Evolutionary conservation across 495 filamentous ascomycete species (phyloP).

Genomic region (Patellaria atrata): DNA sequence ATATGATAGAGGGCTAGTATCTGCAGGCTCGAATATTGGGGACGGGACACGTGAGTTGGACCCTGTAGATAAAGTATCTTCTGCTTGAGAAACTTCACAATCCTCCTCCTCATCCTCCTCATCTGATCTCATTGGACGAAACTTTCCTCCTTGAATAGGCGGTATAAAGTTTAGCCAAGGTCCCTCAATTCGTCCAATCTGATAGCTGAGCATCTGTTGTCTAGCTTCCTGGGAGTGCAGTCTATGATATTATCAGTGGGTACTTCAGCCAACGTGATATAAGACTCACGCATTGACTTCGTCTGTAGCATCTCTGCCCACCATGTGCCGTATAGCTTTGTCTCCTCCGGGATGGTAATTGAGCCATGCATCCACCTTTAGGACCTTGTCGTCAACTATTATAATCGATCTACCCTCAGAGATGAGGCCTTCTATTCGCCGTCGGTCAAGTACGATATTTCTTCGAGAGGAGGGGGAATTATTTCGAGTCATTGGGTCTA

Average conservation of each 20-base stretch:
- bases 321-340: slow-evolving; percentile 87
- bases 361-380: slow-evolving; percentile 80
- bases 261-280: neutral
- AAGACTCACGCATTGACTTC: slow-evolving; percentile 75
- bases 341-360: slow-evolving; percentile 85
- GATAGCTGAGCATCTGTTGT: slow-evolving; percentile 62
- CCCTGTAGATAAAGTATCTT: slow-evolving; percentile 30
- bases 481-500: no score
- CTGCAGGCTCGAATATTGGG: slow-evolving; percentile 26
- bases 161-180: slow-evolving; percentile 80
- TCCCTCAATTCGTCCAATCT: slow-evolving; percentile 72
- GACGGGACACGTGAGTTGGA: slow-evolving; percentile 31
- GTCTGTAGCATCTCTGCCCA: slow-evolving; percentile 91
- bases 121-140: slow-evolving; percentile 48
- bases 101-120: slow-evolving; percentile 29
- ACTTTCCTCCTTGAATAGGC: slow-evolving; percentile 83
- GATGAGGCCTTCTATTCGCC: slow-evolving; percentile 75
- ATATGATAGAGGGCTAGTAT: slow-evolving; percentile 4
- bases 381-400: slow-evolving; percentile 63
- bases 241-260: slow-evolving; percentile 30
- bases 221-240: slow-evolving; percentile 71
- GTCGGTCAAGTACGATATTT: slow-evolving; percentile 40
- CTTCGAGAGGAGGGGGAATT: no score
- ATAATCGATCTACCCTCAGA: slow-evolving; percentile 71
- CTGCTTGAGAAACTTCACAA: slow-evolving; percentile 25